Evolutionary conservation across 2,329 filamentous ascomycete genomes (phyloP), one percentile per base, ranked within the genome.

Genomic region (Purpureocillium takamizusanense): DNA sequence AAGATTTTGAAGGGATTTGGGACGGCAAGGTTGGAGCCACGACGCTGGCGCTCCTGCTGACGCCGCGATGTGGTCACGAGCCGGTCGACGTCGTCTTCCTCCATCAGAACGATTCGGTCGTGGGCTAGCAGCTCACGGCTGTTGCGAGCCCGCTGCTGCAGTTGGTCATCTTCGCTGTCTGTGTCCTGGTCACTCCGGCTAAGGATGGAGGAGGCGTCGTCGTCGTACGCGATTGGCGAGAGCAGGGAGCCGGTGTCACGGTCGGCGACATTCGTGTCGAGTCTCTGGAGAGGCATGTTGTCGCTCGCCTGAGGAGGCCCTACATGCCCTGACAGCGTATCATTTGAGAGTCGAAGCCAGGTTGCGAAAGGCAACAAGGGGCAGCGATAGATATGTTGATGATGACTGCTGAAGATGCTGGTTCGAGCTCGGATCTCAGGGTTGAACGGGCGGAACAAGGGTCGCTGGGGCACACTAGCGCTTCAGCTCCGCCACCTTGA

Each of bases 131-230:
- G 67, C 56, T 88, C 83, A 39, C 74, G 66, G 52, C 80, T 85
- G 46, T 78, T 84, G 35, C 82, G 74, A 27, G 78, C 78, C 8
- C 73, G 74, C 42, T 72, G 66, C 44, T 83, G 64, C 38, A 85
- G 68, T 51, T 84, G 69, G 56, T 87, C 81, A 57, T 87, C 83
- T 48, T 86, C 82, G 60, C 78, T 84, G 54, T 87, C 83, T 41
- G 78, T 82, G 53, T 86, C 82, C 56, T 86, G 81, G 52, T 84
- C 81, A 63, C 74, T 79, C 45, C 74, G 74, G 50, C 72, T 78
- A 51, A 79, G 74, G 31, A 86, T 62, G 7, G 81, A 84, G 11
- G 74, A 65, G 38, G 78, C 79, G 57, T 86, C 83, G 50, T 80
- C 78, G 48, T 85, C 81, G 64, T 83, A 82, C 35, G 67, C 70